Evolutionary conservation across 495 filamentous ascomycete genomes (phyloP).

Genomic region (Trichoderma virens): DNA sequence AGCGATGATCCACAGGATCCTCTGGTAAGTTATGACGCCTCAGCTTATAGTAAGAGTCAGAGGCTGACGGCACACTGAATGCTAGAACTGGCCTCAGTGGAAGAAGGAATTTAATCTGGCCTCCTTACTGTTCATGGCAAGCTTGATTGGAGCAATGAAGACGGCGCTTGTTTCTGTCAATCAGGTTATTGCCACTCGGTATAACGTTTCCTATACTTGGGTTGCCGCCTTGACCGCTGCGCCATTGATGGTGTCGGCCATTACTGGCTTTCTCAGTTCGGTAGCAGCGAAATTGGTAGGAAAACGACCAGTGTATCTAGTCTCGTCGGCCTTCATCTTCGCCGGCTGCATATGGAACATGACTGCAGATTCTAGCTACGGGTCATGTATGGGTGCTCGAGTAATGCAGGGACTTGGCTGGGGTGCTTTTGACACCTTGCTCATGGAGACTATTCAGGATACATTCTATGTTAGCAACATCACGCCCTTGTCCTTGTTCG

Average conservation of each 20-base stretch:
- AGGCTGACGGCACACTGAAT: neutral
- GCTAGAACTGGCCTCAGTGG: slow-evolving; percentile 42
- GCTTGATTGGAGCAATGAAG: slow-evolving; percentile 38
- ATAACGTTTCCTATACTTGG: slow-evolving; percentile 35
- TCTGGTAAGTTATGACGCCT: slow-evolving; percentile 23
- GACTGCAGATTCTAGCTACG: slow-evolving; percentile 29
- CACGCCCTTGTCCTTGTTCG: neutral
- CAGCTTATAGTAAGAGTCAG: neutral
- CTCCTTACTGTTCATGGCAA: slow-evolving; percentile 34
- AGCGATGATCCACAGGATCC: slow-evolving; percentile 43
- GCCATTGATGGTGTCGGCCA: slow-evolving; percentile 39
- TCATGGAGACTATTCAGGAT: slow-evolving; percentile 39
- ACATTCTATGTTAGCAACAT: slow-evolving; percentile 41
- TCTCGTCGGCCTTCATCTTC: slow-evolving; percentile 34
- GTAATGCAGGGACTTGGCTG: slow-evolving; percentile 46
- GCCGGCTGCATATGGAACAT: slow-evolving; percentile 41
- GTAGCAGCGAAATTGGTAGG: slow-evolving; percentile 35
- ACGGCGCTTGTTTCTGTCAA: slow-evolving; percentile 43
- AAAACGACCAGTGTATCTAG: slow-evolving; percentile 40
- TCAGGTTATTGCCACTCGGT: slow-evolving; percentile 29
- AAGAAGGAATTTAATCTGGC: slow-evolving; percentile 39
- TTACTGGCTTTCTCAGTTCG: slow-evolving; percentile 33
- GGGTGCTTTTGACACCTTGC: slow-evolving; percentile 43
- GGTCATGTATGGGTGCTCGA: slow-evolving; percentile 40
- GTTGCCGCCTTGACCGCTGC: slow-evolving; percentile 39